Base-by-base conservation (phyloP, 2,329 filamentous ascomycete genomes). In the Rasamsonia emersonii region DNA sequence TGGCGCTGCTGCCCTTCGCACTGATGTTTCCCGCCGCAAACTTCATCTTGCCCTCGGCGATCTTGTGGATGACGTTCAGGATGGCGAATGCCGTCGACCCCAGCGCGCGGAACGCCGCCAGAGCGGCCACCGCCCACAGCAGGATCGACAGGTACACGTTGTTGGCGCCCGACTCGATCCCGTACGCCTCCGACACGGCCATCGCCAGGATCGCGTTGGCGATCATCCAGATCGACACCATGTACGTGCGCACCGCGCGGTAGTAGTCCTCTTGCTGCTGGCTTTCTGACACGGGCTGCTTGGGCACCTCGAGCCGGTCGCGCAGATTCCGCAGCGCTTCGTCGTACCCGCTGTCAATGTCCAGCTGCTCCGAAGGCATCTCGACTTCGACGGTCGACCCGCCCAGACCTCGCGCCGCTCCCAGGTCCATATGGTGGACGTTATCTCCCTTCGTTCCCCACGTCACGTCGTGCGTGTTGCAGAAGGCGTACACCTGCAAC, bases 371-470 rank as follows among this genome's bases (percentile, higher is more conserved):
- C 2, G 79, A 85, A 0, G 93, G 91, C 88, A 98, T 98, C 53
- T 98, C 91, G 4, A 98, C 71, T 58, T 95, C 86, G 48, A 98
- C 91, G 0, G 81, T 85, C 37, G 79, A 73, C 28, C 75, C 75
- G 34, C 82, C 83, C 43, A 82, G 79, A 30, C 79, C 79, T 5
- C 83, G 76, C 9, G 93, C 91, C 4, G 83, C 78, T 35, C 91
- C 91, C 1, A 98, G 77, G 54, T 98, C 93, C 5, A 83, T 95
- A 59, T 85, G 81, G 49, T 91, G 80, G 20, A 93, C 78, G 59
- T 98, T 98, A 70, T 98, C 91, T 36, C 91, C 91, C 64, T 98
- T 98, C 27, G 91, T 98, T 26, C 91, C 91, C 91, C 91, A 98
- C 0, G 88, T 93, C 13, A 98, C 86, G 56, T 98, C 91, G 73